Conservation (phyloP, 1,139 yeast genomes). For the Barnettozyma hawaiiensis region DNA sequence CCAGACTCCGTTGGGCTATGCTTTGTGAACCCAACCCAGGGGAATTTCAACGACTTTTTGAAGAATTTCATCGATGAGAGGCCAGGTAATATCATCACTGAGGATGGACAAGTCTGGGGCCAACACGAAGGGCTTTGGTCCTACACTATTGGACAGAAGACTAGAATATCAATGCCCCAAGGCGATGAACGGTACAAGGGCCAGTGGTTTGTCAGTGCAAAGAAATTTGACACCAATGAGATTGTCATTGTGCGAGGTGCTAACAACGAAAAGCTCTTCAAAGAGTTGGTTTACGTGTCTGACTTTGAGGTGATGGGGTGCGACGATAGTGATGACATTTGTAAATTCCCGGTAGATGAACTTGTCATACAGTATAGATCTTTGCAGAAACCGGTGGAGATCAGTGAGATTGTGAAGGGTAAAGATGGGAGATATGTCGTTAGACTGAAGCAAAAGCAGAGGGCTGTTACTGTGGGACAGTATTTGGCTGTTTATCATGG, state of each 20-base stretch:
- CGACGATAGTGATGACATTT: too few species aligned
- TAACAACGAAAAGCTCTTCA: constrained; percentile 55
- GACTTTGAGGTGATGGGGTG: constrained; percentile 16
- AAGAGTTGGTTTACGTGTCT: constrained; percentile 37
- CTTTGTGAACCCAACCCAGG: constrained; percentile 62
- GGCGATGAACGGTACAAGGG: constrained; percentile 73
- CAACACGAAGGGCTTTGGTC: constrained; percentile 85
- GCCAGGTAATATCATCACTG: constrained; percentile 69
- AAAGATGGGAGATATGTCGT: constrained; percentile 27
- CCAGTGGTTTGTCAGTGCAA: constrained; percentile 80
- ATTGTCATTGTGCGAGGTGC: constrained; percentile 72
- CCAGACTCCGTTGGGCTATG: constrained; percentile 96
- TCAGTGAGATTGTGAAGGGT: constrained; percentile 16
- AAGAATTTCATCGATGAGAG: constrained; percentile 64
- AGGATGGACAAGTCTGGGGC: constrained; percentile 68
- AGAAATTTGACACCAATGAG: constrained; percentile 57
- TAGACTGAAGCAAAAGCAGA: constrained; percentile 37
- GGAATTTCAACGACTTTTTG: constrained; percentile 71
- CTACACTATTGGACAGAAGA: constrained; percentile 85
- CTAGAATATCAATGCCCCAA: constrained; percentile 77
- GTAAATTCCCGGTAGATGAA: constrained; percentile 17
- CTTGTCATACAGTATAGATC: constrained; percentile 63
- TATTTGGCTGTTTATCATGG: constrained; percentile 66
- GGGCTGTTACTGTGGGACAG: constrained; percentile 92
- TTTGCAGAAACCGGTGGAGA: constrained; percentile 36